phyloP scores from a whole-genome alignment of 495 filamentous ascomycete genomes.

The Cercophora sp. region DNA sequence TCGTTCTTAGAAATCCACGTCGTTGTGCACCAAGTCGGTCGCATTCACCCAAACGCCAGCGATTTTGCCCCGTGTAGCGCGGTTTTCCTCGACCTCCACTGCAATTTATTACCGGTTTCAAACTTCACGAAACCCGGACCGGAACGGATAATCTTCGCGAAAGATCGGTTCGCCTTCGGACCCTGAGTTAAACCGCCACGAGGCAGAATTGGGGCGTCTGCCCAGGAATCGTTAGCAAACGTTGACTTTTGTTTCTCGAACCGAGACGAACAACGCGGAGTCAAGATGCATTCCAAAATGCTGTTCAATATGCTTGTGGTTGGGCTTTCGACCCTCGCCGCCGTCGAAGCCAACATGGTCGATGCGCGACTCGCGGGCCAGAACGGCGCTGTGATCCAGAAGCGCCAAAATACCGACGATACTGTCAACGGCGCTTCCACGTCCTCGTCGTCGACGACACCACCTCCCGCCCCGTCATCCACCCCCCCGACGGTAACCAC shows the following conservation, averaged over 20 bases:
- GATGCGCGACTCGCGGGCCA: slow-evolving; percentile 18
- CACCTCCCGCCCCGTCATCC: neutral
- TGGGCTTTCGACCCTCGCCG: slow-evolving; percentile 37
- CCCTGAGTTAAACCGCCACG: neutral
- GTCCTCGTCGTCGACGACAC: neutral
- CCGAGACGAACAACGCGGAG: neutral
- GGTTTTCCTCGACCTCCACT: neutral
- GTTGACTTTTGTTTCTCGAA: neutral
- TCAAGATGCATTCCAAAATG: slow-evolving; percentile 36
- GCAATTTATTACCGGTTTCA: neutral
- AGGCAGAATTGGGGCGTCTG: neutral
- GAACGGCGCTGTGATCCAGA: slow-evolving; percentile 18
- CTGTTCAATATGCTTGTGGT: slow-evolving; percentile 35
- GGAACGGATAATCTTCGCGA: neutral
- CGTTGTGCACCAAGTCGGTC: no score
- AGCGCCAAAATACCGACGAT: slow-evolving; percentile 16
- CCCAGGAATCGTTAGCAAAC: neutral
- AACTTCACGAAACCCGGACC: neutral
- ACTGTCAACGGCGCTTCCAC: slow-evolving; percentile 3
- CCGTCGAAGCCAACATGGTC: slow-evolving; percentile 38
- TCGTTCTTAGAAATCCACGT: neutral
- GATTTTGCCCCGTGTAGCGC: neutral
- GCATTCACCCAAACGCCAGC: no score
- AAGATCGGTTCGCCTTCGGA: neutral
- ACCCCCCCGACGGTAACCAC: neutral